Evolutionary conservation across 1,284 basidiomycete species (phyloP), one percentile per base, ranked within the genome.

Genomic region (Pisolithus thermaeus): DNA sequence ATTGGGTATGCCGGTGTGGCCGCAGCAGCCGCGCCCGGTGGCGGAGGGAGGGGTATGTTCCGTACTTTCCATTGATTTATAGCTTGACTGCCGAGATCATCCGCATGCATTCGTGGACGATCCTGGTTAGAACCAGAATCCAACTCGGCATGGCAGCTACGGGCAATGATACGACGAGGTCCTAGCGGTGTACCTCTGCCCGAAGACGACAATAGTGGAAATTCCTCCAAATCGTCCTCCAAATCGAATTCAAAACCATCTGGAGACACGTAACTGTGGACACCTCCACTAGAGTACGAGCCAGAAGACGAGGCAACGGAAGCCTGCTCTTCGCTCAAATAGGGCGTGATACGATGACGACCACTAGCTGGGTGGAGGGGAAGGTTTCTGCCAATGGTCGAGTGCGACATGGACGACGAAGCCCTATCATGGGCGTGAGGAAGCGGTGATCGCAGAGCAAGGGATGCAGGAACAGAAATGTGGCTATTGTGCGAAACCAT

Each of bases 181-280:
- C 77, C 79, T 56, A 86, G 59, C 0, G 87, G 87, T 2, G 88
- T 90, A 27, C 81, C 84, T 4, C 84, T 79, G 14, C 84, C 87
- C 22, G 84, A 81, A 9, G 77, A 62, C 3, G 77, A 68, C 50
- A 78, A 63, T 20, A 78, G 72, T 8, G 82, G 77, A 61, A 87
- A 83, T 59, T 91, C 87, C 59, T 89, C 87, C 52, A 73, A 80
- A 3, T 90, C 87, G 53, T 89, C 85, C 35, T 87, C 87, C 4
- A 71, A 69, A 49, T 86, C 83, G 48, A 78, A 68, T 47, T 84
- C 84, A 58, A 85, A 84, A 9, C 81, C 84, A 47, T 84, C 78
- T 54, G 82, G 70, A 4, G 78, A 76, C n/a, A 78, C 77, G 61
- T 84, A 81, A 27, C 80, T 82, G 44, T 76, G 73, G 1, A 80